phyloP scores from a whole-genome alignment of 2,329 filamentous ascomycete species.

The Chaetomiaceae sp. region DNA sequence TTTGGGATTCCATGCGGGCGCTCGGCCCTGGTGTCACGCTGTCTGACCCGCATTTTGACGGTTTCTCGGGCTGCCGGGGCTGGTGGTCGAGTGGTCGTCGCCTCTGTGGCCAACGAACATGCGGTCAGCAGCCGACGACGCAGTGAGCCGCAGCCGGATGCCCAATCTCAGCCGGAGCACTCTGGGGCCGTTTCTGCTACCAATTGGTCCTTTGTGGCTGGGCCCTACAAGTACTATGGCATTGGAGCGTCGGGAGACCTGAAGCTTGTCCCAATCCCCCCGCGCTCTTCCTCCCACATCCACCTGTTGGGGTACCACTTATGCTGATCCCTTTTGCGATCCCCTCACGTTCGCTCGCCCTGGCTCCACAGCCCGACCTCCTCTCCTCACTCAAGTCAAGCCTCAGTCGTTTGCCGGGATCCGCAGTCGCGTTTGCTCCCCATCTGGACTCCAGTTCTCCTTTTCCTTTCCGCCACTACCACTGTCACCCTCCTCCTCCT shows the following conservation, averaged over 20 bases:
- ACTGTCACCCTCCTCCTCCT: no score
- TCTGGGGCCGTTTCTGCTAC: neutral
- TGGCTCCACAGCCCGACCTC: constrained; percentile 13
- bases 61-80: constrained; percentile 7
- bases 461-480: no score
- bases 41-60: constrained; percentile 12
- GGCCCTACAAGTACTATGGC: no score
- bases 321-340: neutral
- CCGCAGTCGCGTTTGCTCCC: neutral
- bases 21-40: constrained; percentile 10
- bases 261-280: no score
- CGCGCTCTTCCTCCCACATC: no score
- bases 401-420: no score
- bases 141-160: constrained; percentile 2
- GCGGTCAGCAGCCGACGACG: constrained; percentile 18
- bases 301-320: no score
- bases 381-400: neutral
- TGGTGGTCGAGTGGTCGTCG: constrained; percentile 1
- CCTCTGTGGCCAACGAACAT: constrained; percentile 14
- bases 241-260: no score
- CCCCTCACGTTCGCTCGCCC: constrained; percentile 5
- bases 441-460: neutral
- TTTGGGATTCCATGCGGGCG: constrained; percentile 6
- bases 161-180: no score
- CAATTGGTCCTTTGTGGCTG: neutral